A percentile compares a stretch with the other conserved stretches of the same genome.
Evolutionary conservation across 805 yeast genomes (phyloP).

Genomic region (Ogataea haglerorum): DNA sequence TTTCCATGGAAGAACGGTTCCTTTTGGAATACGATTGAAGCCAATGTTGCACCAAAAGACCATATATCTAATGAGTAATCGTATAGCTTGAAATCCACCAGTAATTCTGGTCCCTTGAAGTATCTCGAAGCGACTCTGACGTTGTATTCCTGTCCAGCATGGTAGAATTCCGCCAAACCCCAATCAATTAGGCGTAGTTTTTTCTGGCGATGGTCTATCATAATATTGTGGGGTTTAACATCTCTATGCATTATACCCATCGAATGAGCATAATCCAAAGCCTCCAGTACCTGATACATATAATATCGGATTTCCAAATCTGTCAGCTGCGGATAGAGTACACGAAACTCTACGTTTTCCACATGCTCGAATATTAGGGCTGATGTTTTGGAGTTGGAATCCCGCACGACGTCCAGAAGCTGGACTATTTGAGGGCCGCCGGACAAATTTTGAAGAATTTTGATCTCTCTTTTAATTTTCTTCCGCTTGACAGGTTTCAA

Average conservation of each 20-base stretch:
- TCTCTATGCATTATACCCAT: constrained; percentile 96
- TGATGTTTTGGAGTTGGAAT: constrained; percentile 76
- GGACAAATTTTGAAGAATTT: constrained; percentile 77
- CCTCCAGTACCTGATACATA: constrained; percentile 75
- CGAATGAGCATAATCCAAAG: constrained; percentile 86
- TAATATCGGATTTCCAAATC: constrained; percentile 77
- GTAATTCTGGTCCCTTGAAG: constrained; percentile 89
- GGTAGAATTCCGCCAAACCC: constrained; percentile 95
- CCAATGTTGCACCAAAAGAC: constrained; percentile 93
- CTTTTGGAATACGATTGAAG: constrained; percentile 83
- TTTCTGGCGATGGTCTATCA: constrained; percentile 79
- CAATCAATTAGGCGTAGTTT: constrained; percentile 83
- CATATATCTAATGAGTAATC: constrained; percentile 91
- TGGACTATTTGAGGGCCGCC: constrained; percentile 82
- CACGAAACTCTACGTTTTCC: constrained; percentile 77
- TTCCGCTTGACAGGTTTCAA: constrained; percentile 90
- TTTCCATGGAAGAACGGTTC: constrained; percentile 93
- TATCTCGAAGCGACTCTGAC: constrained; percentile 92
- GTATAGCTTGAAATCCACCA: constrained; percentile 81
- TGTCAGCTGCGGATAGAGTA: constrained; percentile 74
- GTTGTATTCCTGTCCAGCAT: constrained; percentile 82
- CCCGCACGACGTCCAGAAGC: constrained; percentile 77
- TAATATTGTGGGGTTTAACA: constrained; percentile 92
- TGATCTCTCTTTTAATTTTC: constrained; percentile 86
- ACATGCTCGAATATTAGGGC: constrained; percentile 84